A percentile compares a stretch with the other conserved stretches of the same genome.
Evolutionary conservation across 2,329 filamentous ascomycete genomes (phyloP).

Genomic region (Capronia americana): DNA sequence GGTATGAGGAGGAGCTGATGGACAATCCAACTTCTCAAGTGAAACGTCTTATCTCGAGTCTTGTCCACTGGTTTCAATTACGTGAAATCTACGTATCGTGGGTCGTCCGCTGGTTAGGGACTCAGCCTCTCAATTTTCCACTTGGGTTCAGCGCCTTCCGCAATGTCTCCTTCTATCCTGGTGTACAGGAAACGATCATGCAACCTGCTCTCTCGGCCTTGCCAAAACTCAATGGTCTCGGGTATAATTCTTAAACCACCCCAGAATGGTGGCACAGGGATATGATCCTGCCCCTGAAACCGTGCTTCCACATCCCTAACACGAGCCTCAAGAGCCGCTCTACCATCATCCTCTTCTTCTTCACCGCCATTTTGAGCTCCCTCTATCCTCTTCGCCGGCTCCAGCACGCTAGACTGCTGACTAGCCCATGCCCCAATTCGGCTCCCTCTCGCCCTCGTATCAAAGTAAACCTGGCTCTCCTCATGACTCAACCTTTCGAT

Average conservation of each 20-base stretch:
- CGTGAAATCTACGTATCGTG: neutral
- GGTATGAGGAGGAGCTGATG: slow-evolving; percentile 24
- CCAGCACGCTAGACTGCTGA: slow-evolving; percentile 79
- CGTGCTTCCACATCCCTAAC: slow-evolving; percentile 76
- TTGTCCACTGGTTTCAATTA: neutral
- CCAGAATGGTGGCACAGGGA: slow-evolving; percentile 94
- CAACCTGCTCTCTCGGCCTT: slow-evolving; percentile 84
- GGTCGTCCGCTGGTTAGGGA: slow-evolving; percentile 28
- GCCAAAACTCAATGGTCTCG: slow-evolving; percentile 92
- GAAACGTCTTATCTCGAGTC: slow-evolving; percentile 9
- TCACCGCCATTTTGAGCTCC: slow-evolving; percentile 31
- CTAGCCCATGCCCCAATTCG: slow-evolving; percentile 93
- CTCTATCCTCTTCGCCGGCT: slow-evolving; percentile 41
- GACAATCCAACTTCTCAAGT: slow-evolving; percentile 35
- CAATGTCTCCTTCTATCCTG: slow-evolving; percentile 56
- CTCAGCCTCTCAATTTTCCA: slow-evolving; percentile 40
- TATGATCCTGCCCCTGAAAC: slow-evolving; percentile 77
- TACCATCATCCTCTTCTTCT: slow-evolving; percentile 65
- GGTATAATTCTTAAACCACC: slow-evolving; percentile 87
- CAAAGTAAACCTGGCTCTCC: slow-evolving; percentile 74
- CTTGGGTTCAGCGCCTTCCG: slow-evolving; percentile 19
- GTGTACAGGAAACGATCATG: slow-evolving; percentile 94
- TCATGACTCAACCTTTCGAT: slow-evolving; percentile 69
- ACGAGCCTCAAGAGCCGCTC: slow-evolving; percentile 75
- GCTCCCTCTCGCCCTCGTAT: slow-evolving; percentile 75